Conservation (phyloP, 2,329 filamentous ascomycete species). For the Pseudocercospora crystallina region DNA sequence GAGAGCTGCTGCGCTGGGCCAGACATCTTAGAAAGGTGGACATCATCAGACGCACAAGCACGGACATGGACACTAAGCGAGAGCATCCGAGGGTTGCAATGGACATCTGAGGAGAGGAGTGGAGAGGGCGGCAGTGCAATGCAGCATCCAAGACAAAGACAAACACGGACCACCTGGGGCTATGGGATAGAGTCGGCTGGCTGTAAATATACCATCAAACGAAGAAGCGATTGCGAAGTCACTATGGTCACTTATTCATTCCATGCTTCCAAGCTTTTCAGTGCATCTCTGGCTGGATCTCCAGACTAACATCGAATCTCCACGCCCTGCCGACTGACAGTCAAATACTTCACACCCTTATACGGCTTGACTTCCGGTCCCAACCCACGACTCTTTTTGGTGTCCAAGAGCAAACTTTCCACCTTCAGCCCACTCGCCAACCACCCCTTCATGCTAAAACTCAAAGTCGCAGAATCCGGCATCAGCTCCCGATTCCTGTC, state of each 20-base stretch:
- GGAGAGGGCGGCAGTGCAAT: conserved; percentile 2
- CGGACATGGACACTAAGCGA: background rate
- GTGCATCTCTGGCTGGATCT: too few relatives aligned
- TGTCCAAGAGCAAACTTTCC: conserved; percentile 61
- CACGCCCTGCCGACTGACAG: conserved; percentile 60
- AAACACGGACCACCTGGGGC: background rate
- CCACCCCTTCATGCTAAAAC: conserved; percentile 61
- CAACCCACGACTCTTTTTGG: conserved; percentile 79
- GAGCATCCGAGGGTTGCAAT: background rate
- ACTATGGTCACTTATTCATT: background rate
- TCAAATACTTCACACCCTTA: conserved; percentile 97
- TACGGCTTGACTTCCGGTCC: conserved; percentile 90
- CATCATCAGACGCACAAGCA: too few relatives aligned
- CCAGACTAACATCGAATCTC: conserved; percentile 45
- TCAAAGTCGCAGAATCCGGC: conserved; percentile 48
- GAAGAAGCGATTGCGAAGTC: conserved; percentile 16
- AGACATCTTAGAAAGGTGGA: background rate
- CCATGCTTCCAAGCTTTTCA: too few relatives aligned
- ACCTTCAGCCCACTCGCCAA: conserved; percentile 64
- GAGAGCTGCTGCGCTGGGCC: conserved; percentile 46
- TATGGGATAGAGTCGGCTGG: conserved; percentile 2
- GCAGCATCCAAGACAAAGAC: conserved; percentile 3
- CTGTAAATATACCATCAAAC: conserved; percentile 20
- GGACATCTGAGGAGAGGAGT: too few relatives aligned
- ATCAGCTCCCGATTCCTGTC: conserved; percentile 46